Evolutionary conservation across 1,284 basidiomycete genomes (phyloP), one percentile per base, ranked within the genome.

Genomic region (Ceratobasidium theobromae): DNA sequence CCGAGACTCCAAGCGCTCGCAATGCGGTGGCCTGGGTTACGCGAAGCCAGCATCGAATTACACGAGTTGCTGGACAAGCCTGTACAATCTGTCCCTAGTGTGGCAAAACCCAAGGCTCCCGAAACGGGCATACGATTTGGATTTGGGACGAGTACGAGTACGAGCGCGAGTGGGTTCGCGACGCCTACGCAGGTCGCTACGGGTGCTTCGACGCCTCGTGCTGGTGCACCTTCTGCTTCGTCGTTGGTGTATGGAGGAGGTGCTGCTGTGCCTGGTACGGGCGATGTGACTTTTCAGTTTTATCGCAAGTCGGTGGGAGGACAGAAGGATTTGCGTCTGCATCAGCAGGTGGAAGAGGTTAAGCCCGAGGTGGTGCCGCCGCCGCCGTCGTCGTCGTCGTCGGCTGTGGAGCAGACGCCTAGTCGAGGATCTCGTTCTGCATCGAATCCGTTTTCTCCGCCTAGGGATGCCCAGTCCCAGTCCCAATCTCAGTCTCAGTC

Each of bases 21-120:
- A 33, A 89, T 86, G 72, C 82, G 86, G 67, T 91, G 88, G 87
- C 84, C 88, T 5, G 84, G 85, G 72, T 75, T 91, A 8, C 86
- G 87, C 66, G 90, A 93, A 73, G 83, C 86, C 72, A 86, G 86
- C 9, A 77, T 91, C 69, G 84, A 84, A 69, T 81, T 91, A 21
- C 78, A 86, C 32, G 87, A 91, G 70, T 80, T 92, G 49, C 84
- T 84, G 27, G 84, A 72, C 76, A 89, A 27, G 84, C 86, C 23
- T 30, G 32, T 55, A 77, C 79, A 28, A 80, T 90, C 32, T 86
- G 88, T 3, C 74, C 77, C 52, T 88, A 12, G 67, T 70, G 18
- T 77, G 65, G 78, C 79, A 46, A 79, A 79, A 71, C 77, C 77
- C 46, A 81, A 79, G 72, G 75, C 78, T 62, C 72, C 76, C 66